Conservation (phyloP, 257 asterid genomes). For the Capsicum rhomboideum region DNA sequence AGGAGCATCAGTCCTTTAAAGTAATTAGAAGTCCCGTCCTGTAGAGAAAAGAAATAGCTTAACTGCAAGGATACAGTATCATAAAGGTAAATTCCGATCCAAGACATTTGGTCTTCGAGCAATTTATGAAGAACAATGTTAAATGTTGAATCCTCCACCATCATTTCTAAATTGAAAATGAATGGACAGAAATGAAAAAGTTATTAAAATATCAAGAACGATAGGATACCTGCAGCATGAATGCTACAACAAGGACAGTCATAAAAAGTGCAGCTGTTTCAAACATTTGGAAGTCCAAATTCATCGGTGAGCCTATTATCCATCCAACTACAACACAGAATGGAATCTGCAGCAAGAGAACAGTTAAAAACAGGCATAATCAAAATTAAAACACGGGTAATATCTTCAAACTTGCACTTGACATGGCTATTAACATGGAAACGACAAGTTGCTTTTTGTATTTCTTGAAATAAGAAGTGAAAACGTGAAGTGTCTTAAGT, state of each 20-base stretch:
- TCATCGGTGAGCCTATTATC: slow-evolving; percentile 67
- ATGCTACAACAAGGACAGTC: slow-evolving; percentile 71
- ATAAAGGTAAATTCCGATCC: not conserved
- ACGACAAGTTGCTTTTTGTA: not conserved
- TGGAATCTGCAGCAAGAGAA: slow-evolving; percentile 44
- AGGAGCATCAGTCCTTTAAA: slow-evolving; percentile 90
- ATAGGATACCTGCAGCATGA: slow-evolving; percentile 57
- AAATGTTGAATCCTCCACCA: not conserved
- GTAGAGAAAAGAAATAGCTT: slow-evolving; percentile 3
- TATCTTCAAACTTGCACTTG: not conserved
- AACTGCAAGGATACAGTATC: not conserved
- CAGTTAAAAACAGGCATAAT: not conserved
- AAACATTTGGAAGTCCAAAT: slow-evolving; percentile 61
- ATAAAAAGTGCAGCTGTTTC: slow-evolving; percentile 73
- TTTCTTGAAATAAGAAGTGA: not conserved
- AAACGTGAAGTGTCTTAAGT: not conserved
- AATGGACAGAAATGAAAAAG: not conserved
- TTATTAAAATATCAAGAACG: not conserved
- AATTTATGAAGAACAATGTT: not conserved
- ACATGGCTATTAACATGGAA: not conserved
- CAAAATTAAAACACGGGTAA: not conserved
- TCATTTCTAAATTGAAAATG: not conserved
- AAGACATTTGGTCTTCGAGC: not conserved
- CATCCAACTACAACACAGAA: slow-evolving; percentile 71
- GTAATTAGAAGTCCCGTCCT: slow-evolving; percentile 89